Evolutionary conservation across 441 rosid genomes (phyloP).

Genomic region (Pelargonium citronellum): DNA sequence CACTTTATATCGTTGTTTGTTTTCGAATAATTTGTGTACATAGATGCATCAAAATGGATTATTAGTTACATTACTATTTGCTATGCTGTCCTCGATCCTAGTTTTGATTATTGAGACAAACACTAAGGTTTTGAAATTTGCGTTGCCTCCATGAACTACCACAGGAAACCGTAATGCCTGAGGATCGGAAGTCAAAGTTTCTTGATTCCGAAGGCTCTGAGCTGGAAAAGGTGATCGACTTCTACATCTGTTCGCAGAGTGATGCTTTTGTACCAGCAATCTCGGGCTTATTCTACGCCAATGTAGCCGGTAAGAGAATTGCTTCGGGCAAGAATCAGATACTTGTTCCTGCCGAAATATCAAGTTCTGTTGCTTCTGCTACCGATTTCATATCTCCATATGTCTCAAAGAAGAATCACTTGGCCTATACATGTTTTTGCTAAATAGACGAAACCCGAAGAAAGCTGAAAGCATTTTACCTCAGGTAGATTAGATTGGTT

Average conservation of each 20-base stretch:
- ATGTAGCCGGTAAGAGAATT: constrained; percentile 87
- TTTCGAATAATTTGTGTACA: too few relatives aligned
- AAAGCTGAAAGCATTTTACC: too few relatives aligned
- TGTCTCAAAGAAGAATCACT: constrained; percentile 79
- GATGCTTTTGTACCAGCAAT: constrained; percentile 90
- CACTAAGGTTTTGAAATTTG: too few relatives aligned
- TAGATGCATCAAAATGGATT: too few relatives aligned
- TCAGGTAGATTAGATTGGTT: too few relatives aligned
- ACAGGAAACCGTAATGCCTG: constrained; percentile 87
- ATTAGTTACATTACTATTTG: too few relatives aligned
- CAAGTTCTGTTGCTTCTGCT: constrained; percentile 45
- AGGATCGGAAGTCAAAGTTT: constrained; percentile 61
- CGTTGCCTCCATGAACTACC: constrained; percentile 13
- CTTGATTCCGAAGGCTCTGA: constrained; percentile 70
- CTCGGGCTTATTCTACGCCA: constrained; percentile 87
- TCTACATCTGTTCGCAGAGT: constrained; percentile 71
- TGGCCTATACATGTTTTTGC: constrained; percentile 93
- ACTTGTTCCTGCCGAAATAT: constrained; percentile 72
- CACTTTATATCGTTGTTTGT: too few relatives aligned
- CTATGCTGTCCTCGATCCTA: too few relatives aligned
- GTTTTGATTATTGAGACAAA: too few relatives aligned
- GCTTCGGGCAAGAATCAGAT: constrained; percentile 75
- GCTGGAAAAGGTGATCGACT: constrained; percentile 78
- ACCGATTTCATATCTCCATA: constrained; percentile 71
- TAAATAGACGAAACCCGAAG: background rate